Evolutionary conservation across 192 early-diverging fungal genomes (phyloP).

Genomic region (Umbelopsis sp.): DNA sequence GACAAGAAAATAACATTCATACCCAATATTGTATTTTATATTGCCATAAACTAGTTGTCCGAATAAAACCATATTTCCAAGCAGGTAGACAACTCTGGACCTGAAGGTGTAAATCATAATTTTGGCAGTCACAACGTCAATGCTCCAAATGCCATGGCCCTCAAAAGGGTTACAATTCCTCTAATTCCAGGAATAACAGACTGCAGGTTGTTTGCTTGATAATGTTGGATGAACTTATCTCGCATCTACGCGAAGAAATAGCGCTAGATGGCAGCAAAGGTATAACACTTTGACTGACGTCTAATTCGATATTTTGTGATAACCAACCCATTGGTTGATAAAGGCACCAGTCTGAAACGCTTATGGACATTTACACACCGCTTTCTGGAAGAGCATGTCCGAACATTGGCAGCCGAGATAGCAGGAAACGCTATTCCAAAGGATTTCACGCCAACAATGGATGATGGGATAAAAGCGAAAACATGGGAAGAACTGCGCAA

Average conservation of each 20-base stretch:
- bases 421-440: not conserved
- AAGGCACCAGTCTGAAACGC: conserved; percentile 1
- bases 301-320: no score
- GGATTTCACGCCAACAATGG: not conserved
- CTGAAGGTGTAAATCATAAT: no score
- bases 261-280: conserved; percentile 2
- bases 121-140: no score
- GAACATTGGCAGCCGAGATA: not conserved
- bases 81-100: no score
- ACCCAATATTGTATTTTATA: no score
- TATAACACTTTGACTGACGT: not conserved
- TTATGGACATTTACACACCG: not conserved
- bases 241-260: conserved; percentile 6
- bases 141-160: no score
- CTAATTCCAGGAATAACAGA: no score
- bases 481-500: not conserved
- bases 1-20: no score
- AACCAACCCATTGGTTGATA: no score
- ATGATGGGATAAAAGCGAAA: not conserved
- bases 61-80: no score
- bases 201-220: not conserved
- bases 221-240: conserved; percentile 15
- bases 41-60: no score
- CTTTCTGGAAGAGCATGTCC: not conserved
- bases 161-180: no score